Evolutionary conservation across 768 basidiomycete genomes (phyloP), one percentile per base, ranked within the genome.

Genomic region (Podaxis sp.): DNA sequence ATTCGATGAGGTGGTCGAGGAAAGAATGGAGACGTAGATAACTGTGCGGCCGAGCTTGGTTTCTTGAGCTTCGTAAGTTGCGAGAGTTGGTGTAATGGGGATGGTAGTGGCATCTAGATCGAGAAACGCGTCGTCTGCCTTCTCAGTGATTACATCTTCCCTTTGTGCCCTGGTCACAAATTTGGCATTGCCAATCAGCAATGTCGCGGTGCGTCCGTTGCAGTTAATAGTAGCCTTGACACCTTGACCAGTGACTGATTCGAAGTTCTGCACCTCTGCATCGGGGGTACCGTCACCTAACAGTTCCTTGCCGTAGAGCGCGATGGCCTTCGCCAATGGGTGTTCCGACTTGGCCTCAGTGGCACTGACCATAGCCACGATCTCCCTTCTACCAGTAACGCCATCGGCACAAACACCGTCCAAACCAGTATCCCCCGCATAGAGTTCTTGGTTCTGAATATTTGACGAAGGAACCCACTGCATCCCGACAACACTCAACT

Each of bases 261-360:
- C 93, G 72, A 99, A 99, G 4, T 82, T 76, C 49, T 87, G 81
- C 38, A 99, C 76, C 7, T 70, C 75, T 5, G 87, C 83, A 49
- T 84, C 79, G 0, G 88, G 84, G 0, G 22, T 36, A n/a, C 19
- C n/a, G 17, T 68, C 71, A 13, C 78, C 75, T 11, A 94, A 73
- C 0, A 86, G 68, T 30, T 88, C 85, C 70, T 85, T 90, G 33
- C 94, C 92, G 71, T 94, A 90, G 0, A 83, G 76, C 4, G 96
- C 93, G 53, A 98, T 88, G 13, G 97, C 96, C 70, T 93, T 92
- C 9, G 96, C 97, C 22, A 99, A 86, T 2, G 97, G 97, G 71
- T 99, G 97, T 73, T 99, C 97, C 0, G 96, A 98, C 64, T 87
- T 87, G 9, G 91, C 89, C 74, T 99, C 96, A 0, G 94, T 89